These are phyloP conservation scores for Russula sp. DNA, from an alignment of 768 basidiomycete species.

Conservation along the genomic window DNA sequence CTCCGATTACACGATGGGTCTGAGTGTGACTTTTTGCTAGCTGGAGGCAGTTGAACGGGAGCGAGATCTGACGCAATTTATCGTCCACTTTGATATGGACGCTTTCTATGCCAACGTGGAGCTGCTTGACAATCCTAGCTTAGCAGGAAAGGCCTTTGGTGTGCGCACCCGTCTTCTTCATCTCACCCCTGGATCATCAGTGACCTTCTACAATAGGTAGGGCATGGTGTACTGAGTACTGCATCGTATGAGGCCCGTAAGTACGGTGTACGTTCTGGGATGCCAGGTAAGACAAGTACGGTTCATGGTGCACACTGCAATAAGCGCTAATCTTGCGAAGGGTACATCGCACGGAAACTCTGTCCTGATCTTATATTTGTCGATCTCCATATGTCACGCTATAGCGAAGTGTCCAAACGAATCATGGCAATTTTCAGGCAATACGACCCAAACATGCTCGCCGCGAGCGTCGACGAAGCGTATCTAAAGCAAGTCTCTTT, in stretches of 20 bases:
- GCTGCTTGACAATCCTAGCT: conserved; percentile 52
- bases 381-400: conserved; percentile 47
- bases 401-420: conserved; percentile 59
- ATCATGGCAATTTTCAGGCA: conserved; percentile 62
- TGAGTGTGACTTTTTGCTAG: conserved; percentile 29
- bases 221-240: conserved; percentile 76
- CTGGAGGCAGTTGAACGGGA: conserved; percentile 63
- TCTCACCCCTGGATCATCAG: background rate
- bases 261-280: conserved; percentile 87
- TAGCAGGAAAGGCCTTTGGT: conserved; percentile 67
- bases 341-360: conserved; percentile 88
- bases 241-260: conserved; percentile 91
- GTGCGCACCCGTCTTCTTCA: conserved; percentile 33
- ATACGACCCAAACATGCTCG: conserved; percentile 69
- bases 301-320: background rate
- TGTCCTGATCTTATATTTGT: conserved; percentile 83
- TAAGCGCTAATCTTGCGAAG: conserved; percentile 31
- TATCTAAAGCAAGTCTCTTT: conserved; percentile 70
- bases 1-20: background rate
- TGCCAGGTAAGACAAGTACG: conserved; percentile 58
- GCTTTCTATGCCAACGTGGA: conserved; percentile 86
- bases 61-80: conserved; percentile 72
- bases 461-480: conserved; percentile 83
- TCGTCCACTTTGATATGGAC: conserved; percentile 96
- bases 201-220: conserved; percentile 43